These are phyloP conservation scores for Takashimella tepidaria DNA, from an alignment of 1,284 basidiomycete species.

Conservation along the genomic window DNA sequence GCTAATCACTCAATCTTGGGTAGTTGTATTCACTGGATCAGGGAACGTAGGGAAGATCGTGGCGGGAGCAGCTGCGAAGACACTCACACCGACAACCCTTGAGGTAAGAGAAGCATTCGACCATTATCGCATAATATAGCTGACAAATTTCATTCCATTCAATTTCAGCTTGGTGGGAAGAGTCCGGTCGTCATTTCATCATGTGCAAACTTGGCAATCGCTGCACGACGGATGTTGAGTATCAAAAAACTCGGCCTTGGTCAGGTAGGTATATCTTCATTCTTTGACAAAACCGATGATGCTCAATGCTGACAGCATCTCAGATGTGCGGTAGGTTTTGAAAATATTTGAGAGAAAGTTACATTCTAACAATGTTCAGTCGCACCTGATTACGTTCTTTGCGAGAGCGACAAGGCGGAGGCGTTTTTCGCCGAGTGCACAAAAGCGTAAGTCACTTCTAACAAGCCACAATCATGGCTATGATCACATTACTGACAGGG, in stretches of 20 bases:
- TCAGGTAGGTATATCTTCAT: slow-evolving; percentile 51
- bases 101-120: slow-evolving; percentile 42
- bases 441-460: slow-evolving; percentile 50
- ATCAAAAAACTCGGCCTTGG: slow-evolving; percentile 72
- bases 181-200: slow-evolving; percentile 76
- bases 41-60: slow-evolving; percentile 71
- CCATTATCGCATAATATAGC: no score
- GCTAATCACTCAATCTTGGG: no score
- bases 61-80: slow-evolving; percentile 75
- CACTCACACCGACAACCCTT: slow-evolving; percentile 74
- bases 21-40: slow-evolving; percentile 64
- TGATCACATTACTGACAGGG: not conserved
- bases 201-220: slow-evolving; percentile 50
- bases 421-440: slow-evolving; percentile 59
- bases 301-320: not conserved
- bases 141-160: no score
- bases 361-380: slow-evolving; percentile 45
- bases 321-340: slow-evolving; percentile 40
- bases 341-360: not conserved
- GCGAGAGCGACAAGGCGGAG: slow-evolving; percentile 60
- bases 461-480: slow-evolving; percentile 14
- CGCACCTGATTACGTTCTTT: slow-evolving; percentile 67
- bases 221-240: slow-evolving; percentile 57
- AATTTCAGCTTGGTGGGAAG: slow-evolving; percentile 69
- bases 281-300: not conserved